Conservation (phyloP, 2,329 filamentous ascomycete species). For the Cryphonectria naterciae region DNA sequence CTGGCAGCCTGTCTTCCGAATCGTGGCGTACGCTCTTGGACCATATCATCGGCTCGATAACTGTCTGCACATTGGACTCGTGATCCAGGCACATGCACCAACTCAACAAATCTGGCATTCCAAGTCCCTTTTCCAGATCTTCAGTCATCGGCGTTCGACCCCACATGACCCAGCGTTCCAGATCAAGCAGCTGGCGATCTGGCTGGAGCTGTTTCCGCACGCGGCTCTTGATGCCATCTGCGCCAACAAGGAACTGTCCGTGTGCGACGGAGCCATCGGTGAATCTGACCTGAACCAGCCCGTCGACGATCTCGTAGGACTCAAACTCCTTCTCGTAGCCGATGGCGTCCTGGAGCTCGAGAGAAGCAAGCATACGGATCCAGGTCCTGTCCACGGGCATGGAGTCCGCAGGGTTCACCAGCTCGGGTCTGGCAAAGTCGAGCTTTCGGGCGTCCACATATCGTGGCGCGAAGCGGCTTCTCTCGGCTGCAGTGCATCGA, state of each 20-base stretch:
- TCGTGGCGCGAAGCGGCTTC: conserved; percentile 33
- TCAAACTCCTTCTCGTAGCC: conserved; percentile 39
- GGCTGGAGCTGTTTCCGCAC: conserved; percentile 39
- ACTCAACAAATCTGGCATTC: conserved; percentile 33
- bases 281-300: conserved; percentile 33
- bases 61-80: conserved; percentile 35
- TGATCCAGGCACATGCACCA: conserved; percentile 39
- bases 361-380: conserved; percentile 36
- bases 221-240: conserved; percentile 38
- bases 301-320: conserved; percentile 32
- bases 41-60: conserved; percentile 38
- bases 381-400: conserved; percentile 38
- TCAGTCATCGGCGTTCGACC: conserved; percentile 36
- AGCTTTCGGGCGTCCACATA: conserved; percentile 36
- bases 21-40: conserved; percentile 31
- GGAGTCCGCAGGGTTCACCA: conserved; percentile 26
- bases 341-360: conserved; percentile 35
- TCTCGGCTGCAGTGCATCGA: conserved; percentile 32
- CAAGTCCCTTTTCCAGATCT: conserved; percentile 28
- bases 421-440: conserved; percentile 30
- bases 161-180: conserved; percentile 40
- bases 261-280: conserved; percentile 34
- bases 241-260: conserved; percentile 38
- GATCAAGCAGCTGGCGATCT: conserved; percentile 36
- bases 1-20: conserved; percentile 31